Base-by-base conservation (phyloP, 78 protist genomes). In the Cavenderia fasciculata region DNA sequence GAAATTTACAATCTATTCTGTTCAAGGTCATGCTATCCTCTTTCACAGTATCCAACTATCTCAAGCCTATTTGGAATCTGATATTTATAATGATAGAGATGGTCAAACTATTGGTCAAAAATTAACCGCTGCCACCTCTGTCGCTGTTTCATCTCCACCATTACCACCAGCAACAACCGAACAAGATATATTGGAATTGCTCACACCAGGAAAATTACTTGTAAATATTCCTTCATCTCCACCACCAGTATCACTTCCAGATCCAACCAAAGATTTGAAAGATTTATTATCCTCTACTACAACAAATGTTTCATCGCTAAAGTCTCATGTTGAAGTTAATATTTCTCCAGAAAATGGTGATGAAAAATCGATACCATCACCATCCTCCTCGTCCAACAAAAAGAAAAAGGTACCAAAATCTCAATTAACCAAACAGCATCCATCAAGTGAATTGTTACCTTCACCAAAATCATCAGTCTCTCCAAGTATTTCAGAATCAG, bases 161-260 rank as follows among this genome's bases (percentile, higher is more conserved):
- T 18, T n/a, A n/a, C 5, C 61, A n/a, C 7, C 14, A 54, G 5
- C 5, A n/a, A 54, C 14, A 54, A n/a, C 14, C 5, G 16, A 12
- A 18, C 8, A 54, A 14, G 7, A 54, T n/a, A 10, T 18, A 18
- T 54, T 6, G 25, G 61, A 71, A 1, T 27, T 16, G 21, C 12
- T 44, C 29, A 5, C 4, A 8, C 38, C 52, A 69, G 14, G 43
- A 25, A 51, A 71, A 10, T 4, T 51, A 27, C 25, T 46, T 27
- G 78, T 63, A n/a, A n/a, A n/a, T n/a, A n/a, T n/a, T 25, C 74
- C 88, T 38, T 65, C 90, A 18, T 59, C 79, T 12, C 90, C 90
- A 57, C 86, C 86, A 33, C 90, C 90, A 19, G 47, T 68, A 4
- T 82, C 90, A 2, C 54, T 82, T 25, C 90, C 90, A 14, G 90